A percentile compares a stretch with the other conserved stretches of the same genome.
These are phyloP conservation scores for Castanopsis chinensis DNA, from an alignment of 306 rosid species.

Conservation along the genomic window DNA sequence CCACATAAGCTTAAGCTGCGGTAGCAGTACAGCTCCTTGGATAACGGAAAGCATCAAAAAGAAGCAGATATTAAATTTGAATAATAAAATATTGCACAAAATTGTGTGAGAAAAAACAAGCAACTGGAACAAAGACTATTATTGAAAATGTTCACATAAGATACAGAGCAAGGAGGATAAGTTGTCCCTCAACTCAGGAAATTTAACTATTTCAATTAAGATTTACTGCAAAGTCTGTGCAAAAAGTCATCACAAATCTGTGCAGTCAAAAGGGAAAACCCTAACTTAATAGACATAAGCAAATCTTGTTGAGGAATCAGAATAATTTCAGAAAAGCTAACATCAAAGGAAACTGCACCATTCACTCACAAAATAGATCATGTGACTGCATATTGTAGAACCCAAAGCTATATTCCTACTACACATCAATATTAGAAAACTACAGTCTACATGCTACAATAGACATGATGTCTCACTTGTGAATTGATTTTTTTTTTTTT, in stretches of 20 bases:
- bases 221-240: not conserved
- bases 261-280: not conserved
- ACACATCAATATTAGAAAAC: too few relatives aligned
- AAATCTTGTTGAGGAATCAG: not conserved
- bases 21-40: slow-evolving; percentile 66
- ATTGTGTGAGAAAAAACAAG: not conserved
- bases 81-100: not conserved
- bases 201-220: not conserved
- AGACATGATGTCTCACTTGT: too few relatives aligned
- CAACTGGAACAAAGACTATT: not conserved
- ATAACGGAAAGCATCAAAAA: slow-evolving; percentile 40
- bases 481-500: too few relatives aligned
- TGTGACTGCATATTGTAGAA: too few relatives aligned
- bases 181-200: not conserved
- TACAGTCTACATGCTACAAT: too few relatives aligned
- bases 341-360: not conserved
- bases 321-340: not conserved
- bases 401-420: too few relatives aligned
- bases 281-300: not conserved
- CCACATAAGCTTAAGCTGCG: too few relatives aligned
- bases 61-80: not conserved
- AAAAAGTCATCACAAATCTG: not conserved
- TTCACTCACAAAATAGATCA: not conserved
- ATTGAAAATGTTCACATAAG: not conserved
- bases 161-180: not conserved